Percentiles rank a stretch among this genome's conserved stretches.
phyloP scores from a whole-genome alignment of 306 rosid genomes.

The Rubus idaeus region DNA sequence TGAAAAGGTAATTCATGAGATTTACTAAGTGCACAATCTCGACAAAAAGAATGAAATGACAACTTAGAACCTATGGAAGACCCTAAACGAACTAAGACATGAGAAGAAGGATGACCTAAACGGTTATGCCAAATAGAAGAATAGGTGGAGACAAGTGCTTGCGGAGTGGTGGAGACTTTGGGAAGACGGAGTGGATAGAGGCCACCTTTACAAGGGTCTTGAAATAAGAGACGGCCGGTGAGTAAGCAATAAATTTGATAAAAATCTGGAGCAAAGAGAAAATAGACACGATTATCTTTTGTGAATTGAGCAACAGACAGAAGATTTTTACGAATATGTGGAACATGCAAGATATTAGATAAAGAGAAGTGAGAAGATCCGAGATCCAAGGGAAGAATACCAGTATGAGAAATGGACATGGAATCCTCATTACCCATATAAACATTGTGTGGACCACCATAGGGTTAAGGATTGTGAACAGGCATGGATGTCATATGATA shows the following conservation, averaged over 20 bases:
- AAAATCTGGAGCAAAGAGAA: too few species aligned
- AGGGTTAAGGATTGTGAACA: not conserved
- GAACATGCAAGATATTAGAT: not conserved
- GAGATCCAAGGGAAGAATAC: not conserved
- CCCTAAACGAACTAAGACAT: not conserved
- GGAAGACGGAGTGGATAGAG: too few species aligned
- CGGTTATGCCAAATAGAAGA: not conserved
- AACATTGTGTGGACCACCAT: not conserved
- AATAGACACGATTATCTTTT: too few species aligned
- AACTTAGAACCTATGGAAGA: too few species aligned
- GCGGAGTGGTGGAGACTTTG: not conserved
- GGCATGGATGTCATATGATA: not conserved
- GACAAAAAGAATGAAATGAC: too few species aligned
- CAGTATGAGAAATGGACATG: not conserved
- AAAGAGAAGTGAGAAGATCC: not conserved
- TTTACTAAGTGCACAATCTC: too few species aligned
- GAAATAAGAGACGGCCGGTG: too few species aligned
- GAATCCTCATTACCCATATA: not conserved
- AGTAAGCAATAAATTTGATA: too few species aligned
- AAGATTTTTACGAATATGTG: not conserved
- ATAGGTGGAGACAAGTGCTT: not conserved
- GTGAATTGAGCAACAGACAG: too few species aligned
- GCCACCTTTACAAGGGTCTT: too few species aligned
- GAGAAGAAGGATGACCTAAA: not conserved
- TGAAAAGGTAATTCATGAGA: too few species aligned